phyloP scores from a whole-genome alignment of 169 alveolate genomes.

The Plasmodium relictum region DNA sequence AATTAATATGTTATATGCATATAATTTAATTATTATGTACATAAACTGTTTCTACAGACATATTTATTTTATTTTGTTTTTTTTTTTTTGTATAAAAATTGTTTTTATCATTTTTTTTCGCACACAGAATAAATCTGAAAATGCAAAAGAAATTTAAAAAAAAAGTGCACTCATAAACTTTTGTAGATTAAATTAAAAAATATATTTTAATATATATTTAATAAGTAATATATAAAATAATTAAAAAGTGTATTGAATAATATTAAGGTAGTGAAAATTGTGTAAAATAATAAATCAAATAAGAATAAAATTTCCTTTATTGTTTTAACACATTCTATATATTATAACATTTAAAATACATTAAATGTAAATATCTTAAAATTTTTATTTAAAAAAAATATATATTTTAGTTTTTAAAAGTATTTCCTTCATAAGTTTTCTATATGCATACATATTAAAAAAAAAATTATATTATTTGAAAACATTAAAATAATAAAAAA shows the following conservation, averaged over 20 bases:
- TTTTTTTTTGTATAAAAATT: conserved; percentile 1
- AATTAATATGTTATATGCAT: background rate
- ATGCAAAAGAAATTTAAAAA: conserved; percentile 17
- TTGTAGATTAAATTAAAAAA: conserved; percentile 11
- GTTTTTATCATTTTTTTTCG: background rate
- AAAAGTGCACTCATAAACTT: conserved; percentile 10
- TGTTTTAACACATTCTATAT: background rate
- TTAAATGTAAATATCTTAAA: background rate
- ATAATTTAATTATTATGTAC: background rate
- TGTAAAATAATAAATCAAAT: background rate
- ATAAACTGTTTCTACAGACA: conserved; percentile 5
- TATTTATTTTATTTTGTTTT: background rate
- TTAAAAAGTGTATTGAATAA: background rate
- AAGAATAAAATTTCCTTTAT: background rate
- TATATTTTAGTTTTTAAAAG: background rate
- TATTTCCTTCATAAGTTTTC: background rate
- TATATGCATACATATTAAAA: background rate
- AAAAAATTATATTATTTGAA: background rate
- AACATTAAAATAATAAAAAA: background rate
- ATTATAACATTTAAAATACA: background rate
- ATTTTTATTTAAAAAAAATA: background rate
- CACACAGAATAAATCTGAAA: conserved; percentile 6
- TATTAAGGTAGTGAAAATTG: background rate
- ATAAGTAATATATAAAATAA: conserved; percentile 12
- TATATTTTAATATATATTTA: background rate